Evolutionary conservation across 2,329 filamentous ascomycete species (phyloP).

Genomic region (Apiospora kogelbergensis): DNA sequence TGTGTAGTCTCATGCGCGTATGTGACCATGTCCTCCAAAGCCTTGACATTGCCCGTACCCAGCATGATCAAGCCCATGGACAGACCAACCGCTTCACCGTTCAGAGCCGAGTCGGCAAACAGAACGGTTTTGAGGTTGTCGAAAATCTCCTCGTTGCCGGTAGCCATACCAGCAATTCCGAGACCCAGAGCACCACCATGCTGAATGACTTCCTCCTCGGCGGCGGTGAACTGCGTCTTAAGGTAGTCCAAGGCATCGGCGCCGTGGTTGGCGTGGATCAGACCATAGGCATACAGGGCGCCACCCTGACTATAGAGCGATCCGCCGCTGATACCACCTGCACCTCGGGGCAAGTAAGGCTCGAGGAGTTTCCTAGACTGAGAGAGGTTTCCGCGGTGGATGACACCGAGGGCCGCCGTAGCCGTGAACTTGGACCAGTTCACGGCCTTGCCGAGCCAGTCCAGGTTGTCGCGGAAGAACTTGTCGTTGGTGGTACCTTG

Average conservation of each 20-base stretch:
- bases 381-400: constrained; percentile 91
- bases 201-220: constrained; percentile 90
- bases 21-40: constrained; percentile 93
- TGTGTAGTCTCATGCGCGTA: constrained; percentile 98
- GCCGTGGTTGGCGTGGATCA: constrained; percentile 97
- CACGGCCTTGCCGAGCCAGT: constrained; percentile 96
- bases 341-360: constrained; percentile 80
- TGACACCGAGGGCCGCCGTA: constrained; percentile 92
- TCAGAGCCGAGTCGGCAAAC: constrained; percentile 91
- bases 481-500: constrained; percentile 97
- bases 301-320: constrained; percentile 96
- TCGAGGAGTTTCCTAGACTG: constrained; percentile 92
- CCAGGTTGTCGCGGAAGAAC: constrained; percentile 96
- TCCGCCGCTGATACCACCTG: constrained; percentile 68
- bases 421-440: constrained; percentile 99
- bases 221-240: constrained; percentile 70
- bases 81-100: constrained; percentile 93
- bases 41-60: constrained; percentile 92
- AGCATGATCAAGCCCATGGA: constrained; percentile 98
- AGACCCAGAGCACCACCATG: constrained; percentile 94
- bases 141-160: constrained; percentile 85
- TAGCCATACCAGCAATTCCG: constrained; percentile 97
- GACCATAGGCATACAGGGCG: constrained; percentile 88
- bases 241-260: constrained; percentile 84
- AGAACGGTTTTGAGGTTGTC: constrained; percentile 87